Percentiles rank a stretch among this genome's conserved stretches.
These are phyloP conservation scores for Candolleomyces efflorescens DNA, from an alignment of 768 basidiomycete species.

Conservation along the genomic window DNA sequence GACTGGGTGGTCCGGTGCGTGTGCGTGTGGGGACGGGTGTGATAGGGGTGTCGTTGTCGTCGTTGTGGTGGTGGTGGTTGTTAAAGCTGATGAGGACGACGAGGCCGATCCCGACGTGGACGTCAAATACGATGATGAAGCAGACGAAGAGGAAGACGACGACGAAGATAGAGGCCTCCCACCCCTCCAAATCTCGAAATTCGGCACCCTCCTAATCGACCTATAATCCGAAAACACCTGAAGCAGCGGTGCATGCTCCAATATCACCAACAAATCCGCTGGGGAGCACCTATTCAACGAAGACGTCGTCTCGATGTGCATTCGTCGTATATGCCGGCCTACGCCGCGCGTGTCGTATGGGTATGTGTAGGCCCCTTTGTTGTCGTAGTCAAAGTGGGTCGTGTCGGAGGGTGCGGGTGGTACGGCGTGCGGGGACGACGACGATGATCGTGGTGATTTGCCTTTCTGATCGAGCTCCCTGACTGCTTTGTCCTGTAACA, in stretches of 20 bases:
- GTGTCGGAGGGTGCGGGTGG: not conserved
- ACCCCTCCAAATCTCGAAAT: not conserved
- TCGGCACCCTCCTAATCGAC: slow-evolving; percentile 46
- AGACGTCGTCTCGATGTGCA: slow-evolving; percentile 68
- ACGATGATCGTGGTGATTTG: too few relatives aligned
- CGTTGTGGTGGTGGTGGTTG: slow-evolving; percentile 13
- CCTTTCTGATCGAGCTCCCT: too few relatives aligned
- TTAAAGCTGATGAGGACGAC: not conserved
- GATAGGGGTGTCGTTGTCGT: not conserved
- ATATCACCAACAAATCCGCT: slow-evolving; percentile 60
- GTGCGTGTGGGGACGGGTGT: not conserved
- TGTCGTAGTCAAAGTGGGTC: slow-evolving; percentile 1
- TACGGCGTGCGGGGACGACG: too few relatives aligned
- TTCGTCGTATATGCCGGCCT: slow-evolving; percentile 51
- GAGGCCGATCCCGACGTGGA: too few relatives aligned
- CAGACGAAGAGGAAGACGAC: slow-evolving; percentile 32
- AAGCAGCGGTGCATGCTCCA: slow-evolving; percentile 59
- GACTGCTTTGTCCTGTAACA: slow-evolving; percentile 16
- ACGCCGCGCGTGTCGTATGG: slow-evolving; percentile 9
- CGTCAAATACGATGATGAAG: too few relatives aligned
- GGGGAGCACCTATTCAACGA: slow-evolving; percentile 59
- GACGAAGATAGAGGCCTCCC: not conserved
- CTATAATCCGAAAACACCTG: slow-evolving; percentile 61
- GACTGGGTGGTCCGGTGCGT: slow-evolving; percentile 38
- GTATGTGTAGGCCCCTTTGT: slow-evolving; percentile 29